phyloP scores from a whole-genome alignment of 352 stramenopile species.

The Phytophthora pseudosyringae region DNA sequence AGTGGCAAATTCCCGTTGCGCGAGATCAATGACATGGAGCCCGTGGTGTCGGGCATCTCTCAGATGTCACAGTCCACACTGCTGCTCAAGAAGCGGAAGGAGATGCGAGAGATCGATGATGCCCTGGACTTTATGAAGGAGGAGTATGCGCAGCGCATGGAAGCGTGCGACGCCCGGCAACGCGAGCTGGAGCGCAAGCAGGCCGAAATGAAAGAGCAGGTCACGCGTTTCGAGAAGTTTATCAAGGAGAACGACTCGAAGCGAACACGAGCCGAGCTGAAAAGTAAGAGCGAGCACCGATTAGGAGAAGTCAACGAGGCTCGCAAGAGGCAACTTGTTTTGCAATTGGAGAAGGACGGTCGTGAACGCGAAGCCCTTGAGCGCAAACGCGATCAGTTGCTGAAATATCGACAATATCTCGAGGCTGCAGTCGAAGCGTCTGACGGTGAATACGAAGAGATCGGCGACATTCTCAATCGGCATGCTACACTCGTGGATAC shows the following conservation, averaged over 20 bases:
- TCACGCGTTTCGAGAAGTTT: slow-evolving; percentile 93
- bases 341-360: slow-evolving; percentile 77
- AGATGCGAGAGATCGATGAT: slow-evolving; percentile 93
- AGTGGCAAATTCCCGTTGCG: slow-evolving; percentile 55
- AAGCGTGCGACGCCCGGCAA: slow-evolving; percentile 84
- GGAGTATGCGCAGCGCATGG: slow-evolving; percentile 89
- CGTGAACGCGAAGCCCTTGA: slow-evolving; percentile 72
- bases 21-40: slow-evolving; percentile 77
- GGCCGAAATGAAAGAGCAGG: slow-evolving; percentile 91
- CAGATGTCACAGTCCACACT: slow-evolving; percentile 92
- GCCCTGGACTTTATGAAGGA: slow-evolving; percentile 94
- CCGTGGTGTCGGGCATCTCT: slow-evolving; percentile 81
- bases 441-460: slow-evolving; percentile 87
- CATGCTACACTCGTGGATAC: slow-evolving; percentile 87
- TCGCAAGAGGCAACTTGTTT: slow-evolving; percentile 75
- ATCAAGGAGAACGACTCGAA: slow-evolving; percentile 95
- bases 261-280: slow-evolving; percentile 85
- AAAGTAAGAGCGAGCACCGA: slow-evolving; percentile 87
- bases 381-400: slow-evolving; percentile 78
- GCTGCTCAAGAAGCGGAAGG: slow-evolving; percentile 93
- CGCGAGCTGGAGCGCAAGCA: slow-evolving; percentile 89
- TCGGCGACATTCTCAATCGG: slow-evolving; percentile 85
- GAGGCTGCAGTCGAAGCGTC: slow-evolving; percentile 83
- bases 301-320: slow-evolving; percentile 77
- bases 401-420: slow-evolving; percentile 88